These are phyloP conservation scores for Magnaporthiopsis incrustans DNA, from an alignment of 2,329 filamentous ascomycete genomes.

Conservation along the genomic window DNA sequence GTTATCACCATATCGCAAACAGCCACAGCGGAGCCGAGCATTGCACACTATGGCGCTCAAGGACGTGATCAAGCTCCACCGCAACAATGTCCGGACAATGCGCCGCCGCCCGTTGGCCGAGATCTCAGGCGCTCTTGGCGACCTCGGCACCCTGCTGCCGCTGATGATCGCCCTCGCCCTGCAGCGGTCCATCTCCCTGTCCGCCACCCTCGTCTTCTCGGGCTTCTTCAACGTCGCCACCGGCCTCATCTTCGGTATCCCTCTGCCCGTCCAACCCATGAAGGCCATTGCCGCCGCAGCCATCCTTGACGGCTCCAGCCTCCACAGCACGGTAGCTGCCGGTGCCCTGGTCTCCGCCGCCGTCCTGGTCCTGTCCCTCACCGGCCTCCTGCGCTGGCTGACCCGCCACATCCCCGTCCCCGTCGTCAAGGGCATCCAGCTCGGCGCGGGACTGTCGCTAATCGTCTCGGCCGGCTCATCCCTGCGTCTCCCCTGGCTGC, in stretches of 20 bases:
- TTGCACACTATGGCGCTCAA: slow-evolving; percentile 13
- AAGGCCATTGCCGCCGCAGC: slow-evolving; percentile 85
- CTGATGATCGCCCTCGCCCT: slow-evolving; percentile 80
- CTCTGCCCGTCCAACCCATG: slow-evolving; percentile 86
- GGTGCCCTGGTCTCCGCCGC: slow-evolving; percentile 70
- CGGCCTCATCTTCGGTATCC: slow-evolving; percentile 76
- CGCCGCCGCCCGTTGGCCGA: slow-evolving; percentile 50
- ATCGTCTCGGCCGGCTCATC: slow-evolving; percentile 66
- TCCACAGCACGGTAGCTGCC: slow-evolving; percentile 69
- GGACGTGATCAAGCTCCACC: slow-evolving; percentile 26
- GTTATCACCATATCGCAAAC: no score
- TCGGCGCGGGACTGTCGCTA: slow-evolving; percentile 81
- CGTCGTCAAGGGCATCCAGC: slow-evolving; percentile 89
- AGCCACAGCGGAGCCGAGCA: no score
- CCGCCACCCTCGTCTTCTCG: slow-evolving; percentile 79
- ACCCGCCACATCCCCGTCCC: slow-evolving; percentile 71
- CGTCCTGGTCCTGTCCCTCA: slow-evolving; percentile 69
- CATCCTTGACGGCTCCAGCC: slow-evolving; percentile 59
- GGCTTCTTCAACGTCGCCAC: slow-evolving; percentile 82
- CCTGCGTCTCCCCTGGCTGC: slow-evolving; percentile 38
- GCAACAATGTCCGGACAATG: slow-evolving; percentile 41
- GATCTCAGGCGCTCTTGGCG: slow-evolving; percentile 79
- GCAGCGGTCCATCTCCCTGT: slow-evolving; percentile 70
- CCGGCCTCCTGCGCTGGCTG: slow-evolving; percentile 69
- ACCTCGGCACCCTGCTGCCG: slow-evolving; percentile 82